Base-by-base conservation (phyloP, 495 filamentous ascomycete species). In the Hypomontagnella monticulosa region DNA sequence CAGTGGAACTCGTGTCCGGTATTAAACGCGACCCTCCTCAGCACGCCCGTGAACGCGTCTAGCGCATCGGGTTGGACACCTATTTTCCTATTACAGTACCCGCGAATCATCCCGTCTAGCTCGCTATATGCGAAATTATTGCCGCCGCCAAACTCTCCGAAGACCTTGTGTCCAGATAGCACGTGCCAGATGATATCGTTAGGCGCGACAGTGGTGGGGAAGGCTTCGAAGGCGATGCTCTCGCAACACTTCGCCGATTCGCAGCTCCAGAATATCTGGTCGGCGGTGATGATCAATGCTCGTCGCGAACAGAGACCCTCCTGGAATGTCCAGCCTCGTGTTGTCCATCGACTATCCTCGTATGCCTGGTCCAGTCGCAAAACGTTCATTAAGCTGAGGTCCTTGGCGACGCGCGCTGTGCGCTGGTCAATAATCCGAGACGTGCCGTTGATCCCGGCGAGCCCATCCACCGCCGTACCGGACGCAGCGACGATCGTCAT, bases 301-400 rank as follows among this genome's bases (percentile, higher is more conserved):
- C 76, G 75, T 5, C 41, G 52, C 4, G 78, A 77, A 14, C 78
- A 63, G 10, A 77, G 23, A 4, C 57, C 66, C 59, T 80, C 78
- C 52, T 80, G 78, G 46, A 73, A 80, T 6, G 78, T 80, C 78
- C 78, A 80, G 3, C 73, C 78, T 10, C 78, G 65, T 4, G 70
- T 74, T 1, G 43, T 55, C 78, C 75, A 80, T 19, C 61, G 65
- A 4, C 66, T 69, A 9, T 61, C 33, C n/a, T 54, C 40, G 23
- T 62, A 57, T 4, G 19, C 7, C 8, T 61, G 30, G 44, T 65
- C 61, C 7, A 69, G 53, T 1, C 9, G 12, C 2, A 63, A n/a
- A 6, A 54, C 47, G 16, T 57, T 32, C 38, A 57, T 64, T 3
- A 64, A 32, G n/a, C 51, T 37, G 12, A 63, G 14, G n/a, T 63